Evolutionary conservation across 1,139 yeast genomes (phyloP), one percentile per base, ranked within the genome.

Genomic region (Pichia sp.): DNA sequence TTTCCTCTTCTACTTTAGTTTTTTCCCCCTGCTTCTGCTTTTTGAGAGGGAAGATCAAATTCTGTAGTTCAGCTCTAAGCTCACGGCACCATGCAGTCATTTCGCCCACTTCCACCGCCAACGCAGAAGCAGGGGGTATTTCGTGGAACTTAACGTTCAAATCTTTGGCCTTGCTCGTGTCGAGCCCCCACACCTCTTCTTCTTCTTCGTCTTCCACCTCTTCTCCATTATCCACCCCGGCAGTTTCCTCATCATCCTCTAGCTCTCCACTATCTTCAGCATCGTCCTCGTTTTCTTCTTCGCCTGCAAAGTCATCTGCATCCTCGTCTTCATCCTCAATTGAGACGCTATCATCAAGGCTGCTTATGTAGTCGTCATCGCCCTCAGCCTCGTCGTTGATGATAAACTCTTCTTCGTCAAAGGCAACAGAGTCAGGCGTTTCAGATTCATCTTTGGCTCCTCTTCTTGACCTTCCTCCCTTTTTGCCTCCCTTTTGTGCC

Each of bases 31-130:
- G 46, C n/a, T 46, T 33, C 29, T 55, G 57, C 31, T 50, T 48
- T n/a, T 50, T 42, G 1, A 53, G 34, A 6, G 66, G 63, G 45
- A 63, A 59, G 2, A 66, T 48, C 6, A 63, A 40, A 3, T 53
- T 43, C 50, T 67, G 70, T 31, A 67, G 54, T 51, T 61, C 59
- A 1, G 29, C 42, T 46, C 69, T 60, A 6, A 67, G 49, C 5
- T 63, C 61, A 17, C 50, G 51, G 52, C 65, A 64, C 53, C 63
- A 56, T 33, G 49, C 46, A 6, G 60, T 56, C 54, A 62, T 55
- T 40, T 58, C 55, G 31, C 54, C 53, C 9, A 62, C 65, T 31
- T 64, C 64, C 7, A 58, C 55, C 3, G 61, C 58, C 14, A 67
- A 49, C 2, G 60, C 62, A 17, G 40, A 41, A 29, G 67, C 57